Percentiles rank a stretch among this genome's conserved stretches.
Evolutionary conservation across 768 basidiomycete genomes (phyloP).

Genomic region (Artomyces pyxidatus): DNA sequence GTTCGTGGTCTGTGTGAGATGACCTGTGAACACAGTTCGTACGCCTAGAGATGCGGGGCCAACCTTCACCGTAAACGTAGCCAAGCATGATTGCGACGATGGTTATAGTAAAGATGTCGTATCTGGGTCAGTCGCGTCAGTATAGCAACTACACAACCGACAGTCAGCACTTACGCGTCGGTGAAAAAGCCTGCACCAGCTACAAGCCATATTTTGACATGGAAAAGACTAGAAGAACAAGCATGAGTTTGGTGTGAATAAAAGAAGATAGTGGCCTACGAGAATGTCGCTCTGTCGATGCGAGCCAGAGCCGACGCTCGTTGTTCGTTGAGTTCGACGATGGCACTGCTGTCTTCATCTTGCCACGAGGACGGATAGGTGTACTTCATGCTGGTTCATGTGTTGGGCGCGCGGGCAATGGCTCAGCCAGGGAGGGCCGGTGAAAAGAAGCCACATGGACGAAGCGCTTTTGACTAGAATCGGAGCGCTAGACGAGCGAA

Average conservation of each 20-base stretch:
- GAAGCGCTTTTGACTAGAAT: no score
- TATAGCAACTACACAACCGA: no score
- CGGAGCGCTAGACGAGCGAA: no score
- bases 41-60: not conserved
- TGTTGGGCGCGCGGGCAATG: no score
- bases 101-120: slow-evolving; percentile 87
- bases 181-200: slow-evolving; percentile 90
- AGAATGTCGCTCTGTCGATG: slow-evolving; percentile 81
- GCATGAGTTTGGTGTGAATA: not conserved
- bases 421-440: no score
- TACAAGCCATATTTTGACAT: slow-evolving; percentile 35
- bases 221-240: slow-evolving; percentile 29
- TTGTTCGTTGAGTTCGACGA: slow-evolving; percentile 49
- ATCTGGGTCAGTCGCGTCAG: slow-evolving; percentile 29
- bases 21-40: not conserved
- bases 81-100: slow-evolving; percentile 80
- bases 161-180: slow-evolving; percentile 55
- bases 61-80: slow-evolving; percentile 54
- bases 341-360: not conserved
- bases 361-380: not conserved
- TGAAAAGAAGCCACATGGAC: no score
- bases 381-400: not conserved
- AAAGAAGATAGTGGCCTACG: slow-evolving; percentile 34
- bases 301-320: slow-evolving; percentile 80
- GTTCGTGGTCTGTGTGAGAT: slow-evolving; percentile 14